Evolutionary conservation across 495 filamentous ascomycete species (phyloP).

Genomic region (Cercophora samala): DNA sequence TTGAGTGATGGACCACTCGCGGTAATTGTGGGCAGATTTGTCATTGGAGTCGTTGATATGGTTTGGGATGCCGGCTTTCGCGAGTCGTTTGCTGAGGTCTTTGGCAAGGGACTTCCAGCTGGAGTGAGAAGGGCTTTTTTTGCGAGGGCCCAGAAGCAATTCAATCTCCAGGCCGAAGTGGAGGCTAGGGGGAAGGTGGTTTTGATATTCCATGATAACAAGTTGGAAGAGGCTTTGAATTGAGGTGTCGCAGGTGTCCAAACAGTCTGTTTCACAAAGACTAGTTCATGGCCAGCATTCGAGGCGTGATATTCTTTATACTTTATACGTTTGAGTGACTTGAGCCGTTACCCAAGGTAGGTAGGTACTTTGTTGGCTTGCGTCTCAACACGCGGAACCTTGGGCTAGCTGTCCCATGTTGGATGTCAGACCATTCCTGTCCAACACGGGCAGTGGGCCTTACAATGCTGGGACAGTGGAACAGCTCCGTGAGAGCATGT

Average conservation of each 20-base stretch:
- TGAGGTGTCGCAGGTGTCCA: too few species aligned
- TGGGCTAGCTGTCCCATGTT: not conserved
- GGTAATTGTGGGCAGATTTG: slow-evolving; percentile 28
- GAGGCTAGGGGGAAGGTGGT: not conserved
- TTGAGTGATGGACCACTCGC: slow-evolving; percentile 31
- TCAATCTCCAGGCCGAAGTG: slow-evolving; percentile 35
- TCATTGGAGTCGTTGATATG: slow-evolving; percentile 27
- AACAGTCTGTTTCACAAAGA: too few species aligned
- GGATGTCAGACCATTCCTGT: not conserved
- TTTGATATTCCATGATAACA: not conserved
- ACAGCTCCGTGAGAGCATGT: too few species aligned
- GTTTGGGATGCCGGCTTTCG: slow-evolving; percentile 27
- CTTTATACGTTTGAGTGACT: too few species aligned
- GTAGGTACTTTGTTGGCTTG: not conserved
- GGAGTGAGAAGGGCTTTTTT: slow-evolving; percentile 14
- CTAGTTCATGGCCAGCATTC: too few species aligned
- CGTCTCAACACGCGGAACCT: not conserved
- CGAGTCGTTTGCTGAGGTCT: slow-evolving; percentile 26
- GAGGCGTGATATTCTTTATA: not conserved
- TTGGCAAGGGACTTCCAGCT: slow-evolving; percentile 29
- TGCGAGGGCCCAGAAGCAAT: slow-evolving; percentile 27
- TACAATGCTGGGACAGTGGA: not conserved
- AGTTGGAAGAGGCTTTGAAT: too few species aligned
- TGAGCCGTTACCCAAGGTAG: not conserved
- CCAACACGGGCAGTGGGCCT: not conserved